phyloP scores from a whole-genome alignment of 306 rosid genomes.

The Pterocarpus macrocarpus region DNA sequence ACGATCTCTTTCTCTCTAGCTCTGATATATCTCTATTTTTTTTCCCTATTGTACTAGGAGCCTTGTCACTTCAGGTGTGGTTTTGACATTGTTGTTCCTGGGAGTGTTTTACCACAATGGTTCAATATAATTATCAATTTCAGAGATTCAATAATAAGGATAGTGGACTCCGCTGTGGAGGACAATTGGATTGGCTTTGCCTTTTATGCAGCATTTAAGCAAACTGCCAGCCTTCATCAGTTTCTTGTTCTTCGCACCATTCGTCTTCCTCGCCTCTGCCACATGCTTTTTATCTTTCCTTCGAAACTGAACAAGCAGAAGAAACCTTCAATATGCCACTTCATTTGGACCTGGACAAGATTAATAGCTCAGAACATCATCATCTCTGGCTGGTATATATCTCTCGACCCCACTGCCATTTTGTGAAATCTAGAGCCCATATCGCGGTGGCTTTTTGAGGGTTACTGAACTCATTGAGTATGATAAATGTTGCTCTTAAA shows the following conservation, averaged over 20 bases:
- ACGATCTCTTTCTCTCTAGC: no score
- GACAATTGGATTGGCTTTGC: background rate
- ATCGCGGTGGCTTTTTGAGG: no score
- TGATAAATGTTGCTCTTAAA: no score
- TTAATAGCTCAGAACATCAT: background rate
- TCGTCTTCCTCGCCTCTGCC: background rate
- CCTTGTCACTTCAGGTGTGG: constrained; percentile 24
- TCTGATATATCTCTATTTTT: background rate
- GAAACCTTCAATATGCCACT: constrained; percentile 7
- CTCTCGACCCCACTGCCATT: constrained; percentile 22
- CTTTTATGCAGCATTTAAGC: background rate
- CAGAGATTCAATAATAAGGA: background rate
- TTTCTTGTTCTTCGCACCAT: background rate
- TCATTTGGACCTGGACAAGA: background rate
- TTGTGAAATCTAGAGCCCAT: no score
- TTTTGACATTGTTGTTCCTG: background rate
- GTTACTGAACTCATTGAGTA: no score
- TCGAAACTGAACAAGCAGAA: constrained; percentile 8
- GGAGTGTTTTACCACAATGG: background rate
- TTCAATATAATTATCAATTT: background rate
- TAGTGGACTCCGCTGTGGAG: fast-evolving
- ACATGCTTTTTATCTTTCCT: constrained; percentile 24
- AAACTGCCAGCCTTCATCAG: background rate
- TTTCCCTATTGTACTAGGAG: background rate
- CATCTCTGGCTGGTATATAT: constrained; percentile 26